Conservation (phyloP, 306 rosid species). For the Gastrolobium villosum region DNA sequence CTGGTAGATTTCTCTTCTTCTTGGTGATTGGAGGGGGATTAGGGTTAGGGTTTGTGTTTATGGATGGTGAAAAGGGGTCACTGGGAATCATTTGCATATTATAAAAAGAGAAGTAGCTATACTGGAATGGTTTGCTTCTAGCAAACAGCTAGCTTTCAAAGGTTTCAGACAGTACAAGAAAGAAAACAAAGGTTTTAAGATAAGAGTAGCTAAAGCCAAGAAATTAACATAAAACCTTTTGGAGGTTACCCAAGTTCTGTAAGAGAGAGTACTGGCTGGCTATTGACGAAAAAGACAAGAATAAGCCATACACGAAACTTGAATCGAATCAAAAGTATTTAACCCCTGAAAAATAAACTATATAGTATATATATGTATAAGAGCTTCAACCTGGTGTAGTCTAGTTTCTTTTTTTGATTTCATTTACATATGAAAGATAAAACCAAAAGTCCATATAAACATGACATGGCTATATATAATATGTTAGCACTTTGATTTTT, state of each 20-base stretch:
- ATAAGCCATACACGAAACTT: slow-evolving; percentile 59
- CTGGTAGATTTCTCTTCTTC: slow-evolving; percentile 89
- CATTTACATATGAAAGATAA: slow-evolving; percentile 49
- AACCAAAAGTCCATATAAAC: slow-evolving; percentile 48
- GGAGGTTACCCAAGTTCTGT: slow-evolving; percentile 47
- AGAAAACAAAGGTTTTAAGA: slow-evolving; percentile 55
- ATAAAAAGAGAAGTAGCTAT: slow-evolving; percentile 18
- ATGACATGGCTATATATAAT: slow-evolving; percentile 42
- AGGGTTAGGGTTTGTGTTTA: slow-evolving; percentile 64
- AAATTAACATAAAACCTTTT: slow-evolving; percentile 47
- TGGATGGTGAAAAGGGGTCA: slow-evolving; percentile 67
- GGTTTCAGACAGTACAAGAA: slow-evolving; percentile 49
- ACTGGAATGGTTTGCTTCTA: slow-evolving; percentile 3
- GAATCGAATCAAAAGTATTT: slow-evolving; percentile 46
- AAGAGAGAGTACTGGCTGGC: slow-evolving; percentile 29
- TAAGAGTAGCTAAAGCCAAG: slow-evolving; percentile 52
- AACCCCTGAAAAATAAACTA: background rate
- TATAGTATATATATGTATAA: slow-evolving; percentile 26
- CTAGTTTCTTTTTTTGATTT: slow-evolving; percentile 56
- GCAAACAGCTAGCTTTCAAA: slow-evolving; percentile 57
- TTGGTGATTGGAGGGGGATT: slow-evolving; percentile 55
- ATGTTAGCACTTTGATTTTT: slow-evolving; percentile 17
- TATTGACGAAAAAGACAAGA: slow-evolving; percentile 56
- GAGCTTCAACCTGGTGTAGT: slow-evolving; percentile 47
- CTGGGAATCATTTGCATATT: slow-evolving; percentile 59